phyloP scores from a whole-genome alignment of 163 green algal species.

The Chloromonas sp. region DNA sequence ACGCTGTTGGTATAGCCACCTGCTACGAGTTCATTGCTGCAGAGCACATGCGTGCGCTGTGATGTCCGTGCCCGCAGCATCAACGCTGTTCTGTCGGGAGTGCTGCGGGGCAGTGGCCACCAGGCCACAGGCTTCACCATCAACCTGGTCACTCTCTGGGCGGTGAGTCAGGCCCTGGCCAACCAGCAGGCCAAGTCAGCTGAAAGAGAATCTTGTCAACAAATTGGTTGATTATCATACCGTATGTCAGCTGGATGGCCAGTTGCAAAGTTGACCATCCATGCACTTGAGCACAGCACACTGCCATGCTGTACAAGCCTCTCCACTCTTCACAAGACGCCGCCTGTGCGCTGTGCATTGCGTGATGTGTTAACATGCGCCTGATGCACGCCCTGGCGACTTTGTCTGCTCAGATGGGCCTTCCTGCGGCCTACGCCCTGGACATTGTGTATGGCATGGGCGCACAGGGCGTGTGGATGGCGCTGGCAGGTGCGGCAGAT shows the following conservation, averaged over 20 bases:
- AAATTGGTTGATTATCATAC: neutral
- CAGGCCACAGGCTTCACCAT: neutral
- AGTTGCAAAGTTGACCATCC: neutral
- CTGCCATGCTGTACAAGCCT: neutral
- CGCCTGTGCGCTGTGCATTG: too few relatives aligned
- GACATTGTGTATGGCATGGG: neutral
- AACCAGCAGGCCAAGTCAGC: neutral
- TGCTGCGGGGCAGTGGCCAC: slow-evolving; percentile 1
- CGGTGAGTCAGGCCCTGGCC: neutral
- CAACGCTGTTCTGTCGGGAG: neutral
- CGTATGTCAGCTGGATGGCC: neutral
- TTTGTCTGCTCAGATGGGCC: neutral
- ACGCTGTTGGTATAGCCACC: too few relatives aligned
- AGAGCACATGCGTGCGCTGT: too few relatives aligned
- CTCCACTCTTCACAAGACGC: too few relatives aligned
- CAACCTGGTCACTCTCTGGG: neutral
- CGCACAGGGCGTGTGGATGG: neutral
- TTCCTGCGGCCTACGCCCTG: neutral
- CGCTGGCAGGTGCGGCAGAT: neutral
- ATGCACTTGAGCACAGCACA: neutral
- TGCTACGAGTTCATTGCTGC: too few relatives aligned
- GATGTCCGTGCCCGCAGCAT: neutral
- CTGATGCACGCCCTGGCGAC: too few relatives aligned
- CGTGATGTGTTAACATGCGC: too few relatives aligned
- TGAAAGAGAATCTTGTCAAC: neutral